Evolutionary conservation across 257 asterid genomes (phyloP), one percentile per base, ranked within the genome.

Genomic region (Solanum virginianum): DNA sequence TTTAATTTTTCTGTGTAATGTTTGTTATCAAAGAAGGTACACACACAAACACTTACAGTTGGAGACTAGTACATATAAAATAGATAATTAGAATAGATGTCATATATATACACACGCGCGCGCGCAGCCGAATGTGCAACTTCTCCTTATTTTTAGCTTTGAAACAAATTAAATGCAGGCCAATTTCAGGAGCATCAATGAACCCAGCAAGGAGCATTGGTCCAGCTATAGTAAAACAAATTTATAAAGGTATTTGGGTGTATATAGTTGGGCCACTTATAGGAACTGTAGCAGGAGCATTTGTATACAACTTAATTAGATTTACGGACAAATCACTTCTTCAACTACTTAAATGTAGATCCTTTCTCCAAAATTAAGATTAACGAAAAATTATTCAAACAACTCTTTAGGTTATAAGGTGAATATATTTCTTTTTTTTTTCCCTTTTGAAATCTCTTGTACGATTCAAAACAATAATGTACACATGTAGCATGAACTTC

Each of bases 141-240:
- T 59, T n/a, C 3, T 9, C 65, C 66, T 60, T 10, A 70, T 14
- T 18, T n/a, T 13, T 72, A 74, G 13, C 2, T 74, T 45, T 32
- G 17, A 63, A 65, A 55, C 24, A 5, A 39, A 18, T 2, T n/a
- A 39, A 39, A 16, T 86, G 89, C 89, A 95, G 97, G 87, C 98
- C 96, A 8, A 87, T 93, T 55, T 94, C 98, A 8, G 98, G 98
- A 17, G 98, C 97, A 5, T 95, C 98, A 0, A 94, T 95, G 98
- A 95, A 95, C 85, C 98, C 98, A 39, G 98, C 98, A 18, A 89
- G 98, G 89, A 95, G 97, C 86, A 77, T 95, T 69, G 98, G 98
- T 2, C 98, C 98, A 24, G 98, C 97, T 57, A 51, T 94, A 1
- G 95, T 93, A 55, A 91, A 83, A 45, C 89, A 83, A 4, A 80